phyloP scores from a whole-genome alignment of 1,284 basidiomycete species.

The Kwoniella shivajii region DNA sequence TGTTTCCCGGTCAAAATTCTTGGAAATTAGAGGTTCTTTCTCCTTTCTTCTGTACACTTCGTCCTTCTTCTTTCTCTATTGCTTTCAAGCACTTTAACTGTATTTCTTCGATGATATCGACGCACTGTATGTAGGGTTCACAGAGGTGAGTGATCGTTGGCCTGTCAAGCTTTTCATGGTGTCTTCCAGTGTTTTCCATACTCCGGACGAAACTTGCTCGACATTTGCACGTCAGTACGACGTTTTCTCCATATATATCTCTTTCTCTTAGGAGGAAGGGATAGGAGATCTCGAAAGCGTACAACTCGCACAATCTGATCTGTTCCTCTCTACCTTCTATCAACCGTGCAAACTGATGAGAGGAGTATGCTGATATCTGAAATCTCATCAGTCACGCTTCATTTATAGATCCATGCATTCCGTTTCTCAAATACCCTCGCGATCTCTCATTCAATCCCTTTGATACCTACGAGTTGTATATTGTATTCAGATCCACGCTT shows the following conservation, averaged over 20 bases:
- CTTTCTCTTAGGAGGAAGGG: not conserved
- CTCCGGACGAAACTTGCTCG: slow-evolving; percentile 38
- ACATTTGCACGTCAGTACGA: slow-evolving; percentile 51
- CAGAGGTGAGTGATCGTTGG: not conserved
- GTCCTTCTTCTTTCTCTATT: slow-evolving; percentile 1
- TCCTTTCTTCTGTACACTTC: not conserved
- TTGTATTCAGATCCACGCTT: no score
- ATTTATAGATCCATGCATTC: no score
- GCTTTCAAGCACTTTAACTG: not conserved
- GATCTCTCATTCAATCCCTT: not conserved
- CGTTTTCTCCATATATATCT: slow-evolving; percentile 8
- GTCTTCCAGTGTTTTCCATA: not conserved
- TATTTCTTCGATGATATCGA: no score
- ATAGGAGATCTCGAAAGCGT: slow-evolving; percentile 26
- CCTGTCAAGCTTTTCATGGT: not conserved
- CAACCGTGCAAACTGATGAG: not conserved
- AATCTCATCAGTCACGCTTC: no score
- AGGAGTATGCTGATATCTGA: not conserved
- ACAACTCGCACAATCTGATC: slow-evolving; percentile 42
- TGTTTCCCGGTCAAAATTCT: slow-evolving; percentile 1
- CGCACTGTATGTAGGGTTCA: not conserved
- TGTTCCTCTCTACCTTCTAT: not conserved
- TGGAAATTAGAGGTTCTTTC: no score
- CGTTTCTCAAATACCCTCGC: not conserved
- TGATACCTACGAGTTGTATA: not conserved